phyloP scores from a whole-genome alignment of 441 rosid species.

The Melastoma candidum region DNA sequence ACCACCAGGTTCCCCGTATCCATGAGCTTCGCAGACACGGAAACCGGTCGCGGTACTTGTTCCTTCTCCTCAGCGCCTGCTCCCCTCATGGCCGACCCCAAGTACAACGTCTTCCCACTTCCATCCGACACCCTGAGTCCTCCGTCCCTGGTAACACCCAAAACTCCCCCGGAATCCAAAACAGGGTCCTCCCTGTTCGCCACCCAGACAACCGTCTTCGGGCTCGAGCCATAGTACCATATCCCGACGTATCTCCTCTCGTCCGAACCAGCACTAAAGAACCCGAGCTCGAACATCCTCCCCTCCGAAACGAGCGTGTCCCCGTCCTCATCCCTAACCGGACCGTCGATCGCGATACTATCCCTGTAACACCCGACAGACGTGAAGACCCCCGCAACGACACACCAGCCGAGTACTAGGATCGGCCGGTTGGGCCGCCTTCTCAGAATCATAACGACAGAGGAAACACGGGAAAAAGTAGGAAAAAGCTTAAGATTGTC shows the following conservation, averaged over 20 bases:
- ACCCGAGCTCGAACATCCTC: constrained; percentile 45
- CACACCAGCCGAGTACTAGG: not conserved
- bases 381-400: constrained; percentile 13
- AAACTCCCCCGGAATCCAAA: constrained; percentile 15
- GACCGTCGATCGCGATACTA: constrained; percentile 12
- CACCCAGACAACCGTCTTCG: constrained; percentile 48
- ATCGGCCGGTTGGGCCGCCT: not conserved
- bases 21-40: constrained; percentile 21
- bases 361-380: constrained; percentile 14
- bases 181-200: constrained; percentile 47
- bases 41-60: constrained; percentile 10
- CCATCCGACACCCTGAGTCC: constrained; percentile 27
- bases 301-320: constrained; percentile 40
- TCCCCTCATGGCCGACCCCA: constrained; percentile 11
- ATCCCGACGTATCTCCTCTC: constrained; percentile 45
- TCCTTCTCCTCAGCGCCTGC: constrained; percentile 13
- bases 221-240: constrained; percentile 33
- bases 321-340: constrained; percentile 13
- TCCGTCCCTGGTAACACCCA: constrained; percentile 24
- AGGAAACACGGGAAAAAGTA: too few species aligned
- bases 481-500: too few species aligned
- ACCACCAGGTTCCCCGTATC: constrained; percentile 52
- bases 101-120: constrained; percentile 10
- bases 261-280: constrained; percentile 38
- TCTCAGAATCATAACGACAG: not conserved